A percentile compares a stretch with the other conserved stretches of the same genome.
These are phyloP conservation scores for Solanum aculeatissimum DNA, from an alignment of 305 asterid species.

Conservation along the genomic window DNA sequence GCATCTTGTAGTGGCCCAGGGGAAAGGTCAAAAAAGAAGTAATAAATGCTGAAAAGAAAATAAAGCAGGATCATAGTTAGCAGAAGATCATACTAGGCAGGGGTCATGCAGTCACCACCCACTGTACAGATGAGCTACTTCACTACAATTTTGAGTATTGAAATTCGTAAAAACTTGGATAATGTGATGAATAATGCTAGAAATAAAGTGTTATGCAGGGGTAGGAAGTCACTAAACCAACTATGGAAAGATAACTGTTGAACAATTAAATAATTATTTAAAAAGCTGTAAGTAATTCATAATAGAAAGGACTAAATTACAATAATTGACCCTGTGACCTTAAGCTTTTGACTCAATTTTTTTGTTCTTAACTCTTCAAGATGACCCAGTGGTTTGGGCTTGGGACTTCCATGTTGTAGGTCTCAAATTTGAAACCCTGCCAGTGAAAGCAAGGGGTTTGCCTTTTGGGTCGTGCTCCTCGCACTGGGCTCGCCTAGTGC, in stretches of 20 bases:
- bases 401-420: too few species aligned
- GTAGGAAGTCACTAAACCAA: not conserved
- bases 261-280: not conserved
- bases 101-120: too few species aligned
- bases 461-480: too few species aligned
- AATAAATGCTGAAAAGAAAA: constrained; percentile 1
- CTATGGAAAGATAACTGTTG: not conserved
- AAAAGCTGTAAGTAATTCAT: not conserved
- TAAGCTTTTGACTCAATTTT: not conserved
- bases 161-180: not conserved
- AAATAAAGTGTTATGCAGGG: not conserved
- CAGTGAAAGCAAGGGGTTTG: too few species aligned
- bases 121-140: not conserved
- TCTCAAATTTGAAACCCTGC: too few species aligned
- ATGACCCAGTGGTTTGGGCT: too few species aligned
- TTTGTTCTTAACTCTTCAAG: too few species aligned
- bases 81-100: too few species aligned
- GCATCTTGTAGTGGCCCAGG: not conserved
- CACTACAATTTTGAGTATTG: not conserved
- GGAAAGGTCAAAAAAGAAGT: not conserved
- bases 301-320: not conserved
- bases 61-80: not conserved
- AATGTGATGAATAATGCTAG: not conserved
- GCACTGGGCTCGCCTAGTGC: too few species aligned
- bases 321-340: not conserved